phyloP scores from a whole-genome alignment of 495 filamentous ascomycete genomes.

The Neurospora sp. region DNA sequence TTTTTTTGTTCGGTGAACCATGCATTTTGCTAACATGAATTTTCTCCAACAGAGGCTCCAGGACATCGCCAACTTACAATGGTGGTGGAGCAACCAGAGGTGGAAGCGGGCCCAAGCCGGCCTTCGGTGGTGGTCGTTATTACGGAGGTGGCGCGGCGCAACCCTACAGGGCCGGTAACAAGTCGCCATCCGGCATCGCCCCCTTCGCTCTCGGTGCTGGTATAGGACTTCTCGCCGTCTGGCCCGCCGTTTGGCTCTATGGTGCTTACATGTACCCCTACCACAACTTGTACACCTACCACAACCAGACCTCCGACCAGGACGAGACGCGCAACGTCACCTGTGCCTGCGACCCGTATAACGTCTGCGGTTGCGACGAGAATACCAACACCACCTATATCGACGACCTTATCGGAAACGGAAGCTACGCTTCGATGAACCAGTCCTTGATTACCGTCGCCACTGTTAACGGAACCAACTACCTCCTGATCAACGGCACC shows the following conservation, averaged over 20 bases:
- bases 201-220: conserved; percentile 48
- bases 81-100: conserved; percentile 53
- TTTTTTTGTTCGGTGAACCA: background rate
- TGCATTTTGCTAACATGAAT: background rate
- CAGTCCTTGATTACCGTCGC: conserved; percentile 51
- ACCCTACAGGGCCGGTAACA: conserved; percentile 56
- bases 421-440: conserved; percentile 48
- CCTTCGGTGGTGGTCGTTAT: conserved; percentile 57
- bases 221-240: conserved; percentile 43
- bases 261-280: conserved; percentile 65
- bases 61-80: conserved; percentile 34
- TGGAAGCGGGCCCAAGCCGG: conserved; percentile 52
- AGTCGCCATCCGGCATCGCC: conserved; percentile 44
- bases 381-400: conserved; percentile 51
- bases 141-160: conserved; percentile 67
- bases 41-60: conserved; percentile 1
- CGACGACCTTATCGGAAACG: conserved; percentile 53
- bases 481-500: conserved; percentile 76
- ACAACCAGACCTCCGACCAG: conserved; percentile 42
- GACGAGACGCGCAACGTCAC: conserved; percentile 63
- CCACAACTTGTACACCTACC: conserved; percentile 47
- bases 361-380: conserved; percentile 74
- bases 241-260: conserved; percentile 49
- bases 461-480: conserved; percentile 62
- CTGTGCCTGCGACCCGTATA: conserved; percentile 64